Percentiles rank a stretch among this genome's conserved stretches.
phyloP scores from a whole-genome alignment of 257 asterid species.

The Solanum gandarillasii region DNA sequence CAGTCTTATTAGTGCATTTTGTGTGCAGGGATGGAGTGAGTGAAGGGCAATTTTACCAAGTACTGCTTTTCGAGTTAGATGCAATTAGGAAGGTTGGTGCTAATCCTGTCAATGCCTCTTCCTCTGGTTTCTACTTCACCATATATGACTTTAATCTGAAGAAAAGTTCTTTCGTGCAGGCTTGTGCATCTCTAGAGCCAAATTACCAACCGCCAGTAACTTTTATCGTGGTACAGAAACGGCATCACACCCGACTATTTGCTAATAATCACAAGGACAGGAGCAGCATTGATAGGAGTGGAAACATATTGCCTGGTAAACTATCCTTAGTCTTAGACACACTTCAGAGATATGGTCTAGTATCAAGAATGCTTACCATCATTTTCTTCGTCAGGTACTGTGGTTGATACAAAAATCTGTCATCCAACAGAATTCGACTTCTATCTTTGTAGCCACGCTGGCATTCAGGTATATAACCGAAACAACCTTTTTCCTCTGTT shows the following conservation, averaged over 20 bases:
- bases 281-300: slow-evolving; percentile 85
- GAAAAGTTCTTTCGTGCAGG: slow-evolving; percentile 28
- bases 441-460: slow-evolving; percentile 96
- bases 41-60: slow-evolving; percentile 97
- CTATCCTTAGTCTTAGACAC: neutral
- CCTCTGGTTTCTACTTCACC: neutral
- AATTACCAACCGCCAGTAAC: slow-evolving; percentile 97
- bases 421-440: slow-evolving; percentile 96
- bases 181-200: slow-evolving; percentile 95
- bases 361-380: neutral
- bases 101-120: neutral
- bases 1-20: neutral
- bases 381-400: slow-evolving; percentile 50
- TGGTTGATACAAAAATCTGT: slow-evolving; percentile 90
- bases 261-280: slow-evolving; percentile 86
- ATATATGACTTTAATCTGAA: neutral
- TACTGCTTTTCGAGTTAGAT: slow-evolving; percentile 80
- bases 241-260: slow-evolving; percentile 88
- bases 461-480: slow-evolving; percentile 71
- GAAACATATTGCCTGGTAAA: slow-evolving; percentile 87
- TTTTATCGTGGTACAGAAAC: slow-evolving; percentile 86
- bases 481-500: neutral
- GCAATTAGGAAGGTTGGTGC: slow-evolving; percentile 77
- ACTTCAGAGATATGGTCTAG: neutral
- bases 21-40: slow-evolving; percentile 88